Conservation (phyloP, 805 yeast genomes). For the Starmerella geochares region DNA sequence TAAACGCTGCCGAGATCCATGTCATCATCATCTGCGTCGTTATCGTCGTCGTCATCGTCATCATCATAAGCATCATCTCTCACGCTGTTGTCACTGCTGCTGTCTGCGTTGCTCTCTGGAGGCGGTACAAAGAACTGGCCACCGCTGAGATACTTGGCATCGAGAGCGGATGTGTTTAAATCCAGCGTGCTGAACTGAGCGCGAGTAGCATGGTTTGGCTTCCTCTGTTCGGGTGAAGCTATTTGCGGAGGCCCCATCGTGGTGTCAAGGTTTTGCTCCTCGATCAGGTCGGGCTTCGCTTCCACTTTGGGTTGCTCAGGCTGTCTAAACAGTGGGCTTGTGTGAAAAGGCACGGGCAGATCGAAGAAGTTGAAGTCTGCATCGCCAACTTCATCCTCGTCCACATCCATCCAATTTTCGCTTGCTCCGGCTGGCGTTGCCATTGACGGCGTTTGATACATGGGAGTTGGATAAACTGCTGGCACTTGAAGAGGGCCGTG, state of each 20-base stretch:
- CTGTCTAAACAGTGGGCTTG: not conserved
- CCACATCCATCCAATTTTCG: conserved; percentile 18
- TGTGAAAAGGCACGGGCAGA: conserved; percentile 9
- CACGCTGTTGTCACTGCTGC: conserved; percentile 15
- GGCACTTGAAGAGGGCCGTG: not conserved
- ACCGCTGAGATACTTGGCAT: conserved; percentile 77
- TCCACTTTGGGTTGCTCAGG: not conserved
- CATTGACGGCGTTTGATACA: conserved; percentile 17
- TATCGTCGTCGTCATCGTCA: conserved; percentile 11
- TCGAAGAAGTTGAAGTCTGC: conserved; percentile 38
- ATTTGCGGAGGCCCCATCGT: not conserved
- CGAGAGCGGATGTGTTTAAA: conserved; percentile 61
- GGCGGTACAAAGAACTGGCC: conserved; percentile 68
- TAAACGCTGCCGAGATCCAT: not conserved
- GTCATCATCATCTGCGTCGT: conserved; percentile 1
- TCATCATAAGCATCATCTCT: not conserved
- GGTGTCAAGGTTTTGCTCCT: not conserved
- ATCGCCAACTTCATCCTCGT: conserved; percentile 31
- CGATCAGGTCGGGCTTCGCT: not conserved
- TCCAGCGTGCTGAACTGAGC: conserved; percentile 75
- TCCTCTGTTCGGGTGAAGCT: not conserved
- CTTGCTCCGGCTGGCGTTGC: conserved; percentile 6
- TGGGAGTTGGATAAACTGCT: conserved; percentile 15
- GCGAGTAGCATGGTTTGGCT: conserved; percentile 27
- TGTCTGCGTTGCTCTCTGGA: conserved; percentile 14